Base-by-base conservation (phyloP, 495 filamentous ascomycete species). In the Tuber borchii region DNA sequence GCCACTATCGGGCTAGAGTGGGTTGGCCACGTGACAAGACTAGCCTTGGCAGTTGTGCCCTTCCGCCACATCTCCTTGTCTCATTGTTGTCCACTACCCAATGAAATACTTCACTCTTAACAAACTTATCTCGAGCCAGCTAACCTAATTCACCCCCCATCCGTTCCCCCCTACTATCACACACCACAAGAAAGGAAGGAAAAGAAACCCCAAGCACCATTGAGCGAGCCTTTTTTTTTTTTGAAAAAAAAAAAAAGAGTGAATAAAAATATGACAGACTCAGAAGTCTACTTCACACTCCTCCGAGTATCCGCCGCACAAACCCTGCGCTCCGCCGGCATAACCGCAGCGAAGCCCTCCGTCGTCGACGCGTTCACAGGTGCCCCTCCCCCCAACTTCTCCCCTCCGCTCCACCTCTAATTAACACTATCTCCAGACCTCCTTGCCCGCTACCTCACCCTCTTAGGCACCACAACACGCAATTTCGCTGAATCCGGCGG, bases 301-400 rank as follows among this genome's bases (percentile, higher is more conserved):
- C 71, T 83, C 19, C 81, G 82, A 45, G 74, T 83, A n/a, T 71
- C 79, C 26, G 81, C 81, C 34, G 79, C 79, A 8, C 82, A 83
- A 61, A 70, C 75, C 14, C 82, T 83, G 56, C 76, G 81, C 26
- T 77, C 82, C 12, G 81, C 82, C 26, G 81, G 81, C 20, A 61
- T 83, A 22, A 83, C 82, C 20, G 79, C 82, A n/a, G 79, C 81
- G 61, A 83, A 81, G 71, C 82, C 82, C 34, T 81, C 79, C 19
- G 82, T 83, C 45, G 19, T 83, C n/a, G 82, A 83, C 74, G 76
- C 82, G 16, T 80, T 81, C 26, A 83, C 81, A 71, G 80, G 80
- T 82, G 39, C 40, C 46, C 56, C 19, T 42, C 51, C 22, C 19
- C 44, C 37, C 16, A 34, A 16, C 9, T 42, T 37, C 16, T 37